Evolutionary conservation across 768 basidiomycete genomes (phyloP).

Genomic region (Guyanaporus albipodus): DNA sequence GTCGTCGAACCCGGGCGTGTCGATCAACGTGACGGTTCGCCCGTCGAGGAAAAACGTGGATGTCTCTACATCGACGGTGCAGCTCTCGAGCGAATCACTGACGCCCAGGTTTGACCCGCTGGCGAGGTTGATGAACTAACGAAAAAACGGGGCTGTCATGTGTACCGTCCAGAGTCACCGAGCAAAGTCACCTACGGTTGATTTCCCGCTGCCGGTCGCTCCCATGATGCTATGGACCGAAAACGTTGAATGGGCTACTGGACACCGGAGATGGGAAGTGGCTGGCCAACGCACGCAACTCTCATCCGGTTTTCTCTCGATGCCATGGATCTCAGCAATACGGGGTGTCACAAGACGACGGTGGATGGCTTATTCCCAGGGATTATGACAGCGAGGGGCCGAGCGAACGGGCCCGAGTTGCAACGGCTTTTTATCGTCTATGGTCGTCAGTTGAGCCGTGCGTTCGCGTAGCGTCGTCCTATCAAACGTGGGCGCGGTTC

Average conservation of each 20-base stretch:
- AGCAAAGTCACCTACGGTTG: conserved; percentile 13
- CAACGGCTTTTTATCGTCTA: conserved; percentile 11
- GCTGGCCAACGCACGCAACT: conserved; percentile 17
- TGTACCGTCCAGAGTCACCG: background rate
- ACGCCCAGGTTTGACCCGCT: conserved; percentile 18
- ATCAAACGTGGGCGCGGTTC: background rate
- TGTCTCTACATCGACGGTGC: conserved; percentile 27
- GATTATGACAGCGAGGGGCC: no score
- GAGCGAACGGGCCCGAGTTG: no score
- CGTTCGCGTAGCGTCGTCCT: background rate
- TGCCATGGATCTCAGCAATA: conserved; percentile 7
- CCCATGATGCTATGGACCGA: conserved; percentile 19
- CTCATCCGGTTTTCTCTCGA: conserved; percentile 10
- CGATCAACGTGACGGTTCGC: conserved; percentile 43
- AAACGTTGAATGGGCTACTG: no score
- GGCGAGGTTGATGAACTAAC: conserved; percentile 20
- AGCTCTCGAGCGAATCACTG: conserved; percentile 25
- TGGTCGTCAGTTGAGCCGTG: background rate
- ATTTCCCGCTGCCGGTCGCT: conserved; percentile 24
- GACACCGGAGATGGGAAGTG: no score
- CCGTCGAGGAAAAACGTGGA: conserved; percentile 43
- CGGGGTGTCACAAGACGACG: background rate
- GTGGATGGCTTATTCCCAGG: no score
- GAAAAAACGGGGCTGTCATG: background rate
- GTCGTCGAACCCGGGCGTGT: conserved; percentile 62